These are phyloP conservation scores for Celoporthe dispersa DNA, from an alignment of 2,329 filamentous ascomycete species.

Conservation along the genomic window DNA sequence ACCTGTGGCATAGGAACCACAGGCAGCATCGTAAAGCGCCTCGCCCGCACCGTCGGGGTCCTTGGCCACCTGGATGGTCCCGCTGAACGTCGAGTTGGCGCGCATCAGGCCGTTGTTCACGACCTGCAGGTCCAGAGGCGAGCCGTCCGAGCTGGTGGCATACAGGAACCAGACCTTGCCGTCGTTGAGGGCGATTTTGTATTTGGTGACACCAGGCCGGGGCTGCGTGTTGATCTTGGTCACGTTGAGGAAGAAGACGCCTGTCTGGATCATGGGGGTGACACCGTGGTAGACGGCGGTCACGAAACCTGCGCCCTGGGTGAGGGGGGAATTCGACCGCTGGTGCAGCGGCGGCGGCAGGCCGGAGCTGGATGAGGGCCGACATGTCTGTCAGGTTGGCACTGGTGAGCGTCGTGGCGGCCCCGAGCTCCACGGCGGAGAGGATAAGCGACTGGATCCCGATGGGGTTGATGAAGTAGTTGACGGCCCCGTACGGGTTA, in stretches of 20 bases:
- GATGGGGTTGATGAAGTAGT: conserved; percentile 81
- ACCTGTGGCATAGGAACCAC: conserved; percentile 73
- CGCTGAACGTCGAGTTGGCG: conserved; percentile 71
- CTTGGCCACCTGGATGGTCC: conserved; percentile 83
- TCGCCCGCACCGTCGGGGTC: conserved; percentile 67
- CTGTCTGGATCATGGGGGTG: conserved; percentile 74
- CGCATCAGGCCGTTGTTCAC: conserved; percentile 68
- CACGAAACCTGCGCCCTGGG: conserved; percentile 89
- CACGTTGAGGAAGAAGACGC: conserved; percentile 74
- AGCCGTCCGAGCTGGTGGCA: conserved; percentile 62
- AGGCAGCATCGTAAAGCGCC: conserved; percentile 72
- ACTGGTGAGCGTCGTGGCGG: conserved; percentile 59
- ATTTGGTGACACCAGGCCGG: conserved; percentile 74
- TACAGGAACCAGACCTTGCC: conserved; percentile 81
- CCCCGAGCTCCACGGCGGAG: conserved; percentile 74
- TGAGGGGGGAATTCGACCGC: conserved; percentile 75
- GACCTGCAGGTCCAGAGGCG: conserved; percentile 69
- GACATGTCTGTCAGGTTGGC: conserved; percentile 62
- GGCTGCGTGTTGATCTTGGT: conserved; percentile 59
- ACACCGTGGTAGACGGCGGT: conserved; percentile 75
- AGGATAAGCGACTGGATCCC: conserved; percentile 81
- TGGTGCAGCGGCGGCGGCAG: conserved; percentile 55
- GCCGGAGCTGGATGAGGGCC: conserved; percentile 69
- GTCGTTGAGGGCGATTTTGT: conserved; percentile 73
- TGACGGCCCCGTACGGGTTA: conserved; percentile 60